Evolutionary conservation across 192 early-diverging fungal species (phyloP), one percentile per base, ranked within the genome.

Genomic region (Coemansia sp.): DNA sequence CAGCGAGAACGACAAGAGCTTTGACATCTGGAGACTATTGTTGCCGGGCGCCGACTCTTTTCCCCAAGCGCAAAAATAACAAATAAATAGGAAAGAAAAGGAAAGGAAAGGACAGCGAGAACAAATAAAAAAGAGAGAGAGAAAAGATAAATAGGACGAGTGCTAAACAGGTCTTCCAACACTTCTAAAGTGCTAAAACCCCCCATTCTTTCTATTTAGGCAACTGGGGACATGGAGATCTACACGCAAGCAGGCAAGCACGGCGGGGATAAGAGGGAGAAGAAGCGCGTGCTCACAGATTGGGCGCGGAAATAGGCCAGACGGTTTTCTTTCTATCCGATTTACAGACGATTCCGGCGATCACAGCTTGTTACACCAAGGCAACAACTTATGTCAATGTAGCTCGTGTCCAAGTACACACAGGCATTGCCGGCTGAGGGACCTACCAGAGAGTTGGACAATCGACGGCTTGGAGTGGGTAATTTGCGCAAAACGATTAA

Each of bases 1-100:
- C n/a, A 65, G 56, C 36, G 63, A 57, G 35, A 74, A 68, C 14
- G 77, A 71, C 41, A 80, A 17, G 10, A 19, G 11, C 51, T 7
- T 7, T 5, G 46, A 6, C 22, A n/a, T n/a, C n/a, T n/a, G n/a
- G n/a, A n/a, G n/a, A n/a, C n/a, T n/a, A n/a, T n/a, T n/a, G n/a
- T n/a, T n/a, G n/a, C n/a, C n/a, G n/a, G n/a, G n/a, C n/a, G n/a
- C n/a, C n/a, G n/a, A n/a, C n/a, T n/a, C n/a, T n/a, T n/a, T n/a
- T n/a, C n/a, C n/a, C n/a, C n/a, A n/a, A n/a, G n/a, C n/a, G n/a
- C n/a, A 47, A 19, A 11, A 19, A 10, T 6, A 22, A 9, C 22
- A 47, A 47, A 11, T 31, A n/a, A 29, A 25, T 12, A 51, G 32
- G 32, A 35, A 35, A 35, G 32, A 7, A 35, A 35, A 7, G 32